Evolutionary conservation across 257 asterid genomes (phyloP).

Genomic region (Nicotiana attenuata): DNA sequence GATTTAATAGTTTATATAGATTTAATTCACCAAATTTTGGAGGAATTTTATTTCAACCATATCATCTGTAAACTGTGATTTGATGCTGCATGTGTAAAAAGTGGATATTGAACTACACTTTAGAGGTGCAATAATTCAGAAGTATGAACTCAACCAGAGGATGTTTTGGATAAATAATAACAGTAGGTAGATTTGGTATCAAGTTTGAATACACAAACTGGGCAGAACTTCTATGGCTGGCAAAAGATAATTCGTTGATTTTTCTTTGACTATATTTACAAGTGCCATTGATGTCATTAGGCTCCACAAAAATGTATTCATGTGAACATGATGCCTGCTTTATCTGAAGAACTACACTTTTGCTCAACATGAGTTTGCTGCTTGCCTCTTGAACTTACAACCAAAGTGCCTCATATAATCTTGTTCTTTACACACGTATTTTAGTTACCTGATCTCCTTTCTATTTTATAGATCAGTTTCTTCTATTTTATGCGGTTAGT

Average conservation of each 20-base stretch:
- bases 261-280: background rate
- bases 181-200: background rate
- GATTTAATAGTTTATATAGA: background rate
- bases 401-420: background rate
- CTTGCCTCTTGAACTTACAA: background rate
- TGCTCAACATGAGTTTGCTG: constrained; percentile 5
- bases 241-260: background rate
- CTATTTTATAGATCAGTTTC: background rate
- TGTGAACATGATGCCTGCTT: background rate
- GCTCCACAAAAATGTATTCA: background rate
- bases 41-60: background rate
- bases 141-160: background rate
- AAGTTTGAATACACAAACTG: background rate
- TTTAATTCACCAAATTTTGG: background rate
- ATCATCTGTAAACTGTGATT: background rate
- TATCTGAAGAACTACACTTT: background rate
- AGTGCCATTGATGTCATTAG: background rate
- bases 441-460: background rate
- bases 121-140: background rate
- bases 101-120: background rate
- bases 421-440: background rate
- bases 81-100: background rate
- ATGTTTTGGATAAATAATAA: background rate
- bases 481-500: background rate
- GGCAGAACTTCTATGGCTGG: background rate